A percentile compares a stretch with the other conserved stretches of the same genome.
These are phyloP conservation scores for Diaporthe eres DNA, from an alignment of 2,329 filamentous ascomycete genomes.

Conservation along the genomic window DNA sequence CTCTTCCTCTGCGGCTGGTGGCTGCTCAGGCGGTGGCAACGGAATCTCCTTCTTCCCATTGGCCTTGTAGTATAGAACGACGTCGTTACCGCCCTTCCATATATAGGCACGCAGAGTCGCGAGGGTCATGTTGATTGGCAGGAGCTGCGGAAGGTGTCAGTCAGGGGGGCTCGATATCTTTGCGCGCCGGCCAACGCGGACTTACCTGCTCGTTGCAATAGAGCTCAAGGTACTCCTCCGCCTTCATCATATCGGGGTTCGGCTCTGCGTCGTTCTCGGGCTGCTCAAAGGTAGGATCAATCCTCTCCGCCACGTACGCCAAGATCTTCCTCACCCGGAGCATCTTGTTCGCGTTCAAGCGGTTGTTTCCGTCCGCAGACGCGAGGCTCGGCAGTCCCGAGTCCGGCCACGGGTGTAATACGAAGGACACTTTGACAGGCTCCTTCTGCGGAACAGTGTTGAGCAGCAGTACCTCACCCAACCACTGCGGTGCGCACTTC, in stretches of 20 bases:
- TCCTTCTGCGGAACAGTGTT: slow-evolving; percentile 90
- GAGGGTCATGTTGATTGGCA: slow-evolving; percentile 90
- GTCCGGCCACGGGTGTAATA: slow-evolving; percentile 85
- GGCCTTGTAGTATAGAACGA: slow-evolving; percentile 89
- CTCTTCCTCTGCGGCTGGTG: slow-evolving; percentile 37
- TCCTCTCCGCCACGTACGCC: slow-evolving; percentile 90
- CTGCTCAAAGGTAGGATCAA: slow-evolving; percentile 69
- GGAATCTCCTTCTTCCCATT: slow-evolving; percentile 84
- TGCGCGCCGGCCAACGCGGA: slow-evolving; percentile 38
- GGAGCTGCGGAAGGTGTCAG: slow-evolving; percentile 59
- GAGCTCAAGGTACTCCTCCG: slow-evolving; percentile 94
- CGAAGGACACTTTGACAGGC: slow-evolving; percentile 95
- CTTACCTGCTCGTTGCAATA: slow-evolving; percentile 93
- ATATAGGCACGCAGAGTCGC: slow-evolving; percentile 91
- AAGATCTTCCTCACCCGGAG: slow-evolving; percentile 94
- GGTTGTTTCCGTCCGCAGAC: slow-evolving; percentile 84
- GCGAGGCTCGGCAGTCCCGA: slow-evolving; percentile 78
- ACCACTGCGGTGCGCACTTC: slow-evolving; percentile 89
- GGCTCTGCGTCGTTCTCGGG: slow-evolving; percentile 67
- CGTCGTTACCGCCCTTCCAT: slow-evolving; percentile 96
- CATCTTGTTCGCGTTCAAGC: slow-evolving; percentile 97
- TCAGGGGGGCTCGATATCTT: background rate
- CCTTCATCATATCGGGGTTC: slow-evolving; percentile 74
- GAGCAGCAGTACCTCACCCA: slow-evolving; percentile 87
- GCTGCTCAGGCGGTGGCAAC: slow-evolving; percentile 49